phyloP scores from a whole-genome alignment of 495 filamentous ascomycete species.

The Daldinia decipiens region DNA sequence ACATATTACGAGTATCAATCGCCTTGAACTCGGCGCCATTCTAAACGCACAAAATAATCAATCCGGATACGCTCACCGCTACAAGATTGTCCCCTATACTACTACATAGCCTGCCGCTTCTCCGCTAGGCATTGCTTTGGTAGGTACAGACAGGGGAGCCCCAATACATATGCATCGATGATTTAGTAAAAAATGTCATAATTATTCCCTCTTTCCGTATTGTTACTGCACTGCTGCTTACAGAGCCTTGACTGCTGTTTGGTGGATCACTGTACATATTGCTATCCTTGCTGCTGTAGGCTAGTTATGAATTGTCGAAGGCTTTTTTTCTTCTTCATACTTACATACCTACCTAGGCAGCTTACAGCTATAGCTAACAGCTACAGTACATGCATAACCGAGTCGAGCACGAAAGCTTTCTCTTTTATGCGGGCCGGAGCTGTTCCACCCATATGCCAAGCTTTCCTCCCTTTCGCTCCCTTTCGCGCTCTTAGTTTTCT shows the following conservation, averaged over 20 bases:
- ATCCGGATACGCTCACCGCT: slow-evolving; percentile 39
- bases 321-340: slow-evolving; percentile 3
- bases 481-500: slow-evolving; percentile 3
- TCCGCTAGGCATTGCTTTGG: slow-evolving; percentile 31
- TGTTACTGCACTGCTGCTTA: slow-evolving; percentile 25
- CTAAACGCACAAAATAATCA: slow-evolving; percentile 33
- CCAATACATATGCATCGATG: slow-evolving; percentile 32
- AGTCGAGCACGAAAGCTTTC: slow-evolving; percentile 37
- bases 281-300: slow-evolving; percentile 32
- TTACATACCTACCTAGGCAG: neutral
- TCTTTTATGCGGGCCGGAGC: slow-evolving; percentile 29
- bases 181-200: slow-evolving; percentile 33
- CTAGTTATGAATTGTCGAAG: slow-evolving; percentile 32
- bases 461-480: slow-evolving; percentile 17
- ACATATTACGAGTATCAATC: slow-evolving; percentile 33
- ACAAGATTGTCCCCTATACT: slow-evolving; percentile 25
- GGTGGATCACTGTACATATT: slow-evolving; percentile 27
- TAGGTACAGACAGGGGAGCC: slow-evolving; percentile 27
- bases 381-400: slow-evolving; percentile 36
- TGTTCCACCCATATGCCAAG: slow-evolving; percentile 35
- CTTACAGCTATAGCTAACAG: slow-evolving; percentile 35
- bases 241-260: slow-evolving; percentile 20
- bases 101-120: slow-evolving; percentile 23
- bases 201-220: slow-evolving; percentile 6
- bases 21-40: slow-evolving; percentile 32